Percentiles rank a stretch among this genome's conserved stretches.
These are phyloP conservation scores for Penicillium ucsense DNA, from an alignment of 495 filamentous ascomycete genomes.

Conservation along the genomic window DNA sequence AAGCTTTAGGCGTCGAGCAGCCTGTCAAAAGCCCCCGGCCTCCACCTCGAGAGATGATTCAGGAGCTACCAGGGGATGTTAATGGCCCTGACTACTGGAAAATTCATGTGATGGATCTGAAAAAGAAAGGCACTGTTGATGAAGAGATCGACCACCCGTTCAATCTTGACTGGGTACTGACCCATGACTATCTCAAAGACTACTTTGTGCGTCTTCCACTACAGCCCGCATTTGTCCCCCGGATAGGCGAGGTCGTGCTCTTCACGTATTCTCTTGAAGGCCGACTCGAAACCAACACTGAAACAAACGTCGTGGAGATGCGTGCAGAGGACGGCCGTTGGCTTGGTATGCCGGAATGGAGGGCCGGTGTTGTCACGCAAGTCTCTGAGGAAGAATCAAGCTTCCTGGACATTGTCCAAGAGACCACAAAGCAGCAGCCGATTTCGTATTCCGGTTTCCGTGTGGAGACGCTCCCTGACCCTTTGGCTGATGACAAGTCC, in stretches of 20 bases:
- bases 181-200: slow-evolving; percentile 26
- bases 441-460: slow-evolving; percentile 49
- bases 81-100: slow-evolving; percentile 46
- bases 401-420: slow-evolving; percentile 34
- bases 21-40: not conserved
- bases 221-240: slow-evolving; percentile 43
- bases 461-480: slow-evolving; percentile 45
- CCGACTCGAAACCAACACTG: slow-evolving; percentile 26
- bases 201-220: slow-evolving; percentile 26
- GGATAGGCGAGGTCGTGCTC: slow-evolving; percentile 49
- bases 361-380: slow-evolving; percentile 46
- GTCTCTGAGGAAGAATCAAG: slow-evolving; percentile 31
- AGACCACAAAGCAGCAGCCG: slow-evolving; percentile 23
- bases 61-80: slow-evolving; percentile 14
- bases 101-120: slow-evolving; percentile 38
- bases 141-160: slow-evolving; percentile 34
- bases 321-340: slow-evolving; percentile 18
- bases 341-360: slow-evolving; percentile 38
- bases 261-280: slow-evolving; percentile 34
- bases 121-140: slow-evolving; percentile 27
- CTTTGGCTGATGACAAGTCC: slow-evolving; percentile 39
- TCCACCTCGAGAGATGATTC: too few species aligned
- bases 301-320: slow-evolving; percentile 21
- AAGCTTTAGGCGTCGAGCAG: not conserved
- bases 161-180: slow-evolving; percentile 47